Evolutionary conservation across 495 filamentous ascomycete genomes (phyloP).

Genomic region (Penicillium odoratum): DNA sequence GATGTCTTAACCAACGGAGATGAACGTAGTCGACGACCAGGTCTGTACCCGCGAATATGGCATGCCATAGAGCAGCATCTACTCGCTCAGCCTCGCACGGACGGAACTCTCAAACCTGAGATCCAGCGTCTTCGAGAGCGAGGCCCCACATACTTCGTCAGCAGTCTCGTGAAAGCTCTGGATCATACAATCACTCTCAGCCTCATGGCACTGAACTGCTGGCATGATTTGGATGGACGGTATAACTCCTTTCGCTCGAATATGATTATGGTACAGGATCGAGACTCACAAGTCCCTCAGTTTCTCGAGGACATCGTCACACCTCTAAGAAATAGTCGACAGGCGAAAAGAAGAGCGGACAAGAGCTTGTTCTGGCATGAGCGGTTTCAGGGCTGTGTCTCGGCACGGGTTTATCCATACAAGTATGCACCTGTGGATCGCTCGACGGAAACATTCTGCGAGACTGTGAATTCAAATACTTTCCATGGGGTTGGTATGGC

Average conservation of each 20-base stretch:
- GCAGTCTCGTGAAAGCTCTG: slow-evolving; percentile 24
- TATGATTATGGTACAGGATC: not conserved
- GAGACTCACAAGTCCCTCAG: slow-evolving; percentile 19
- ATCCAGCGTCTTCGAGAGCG: slow-evolving; percentile 17
- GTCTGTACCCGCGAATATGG: slow-evolving; percentile 30
- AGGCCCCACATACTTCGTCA: slow-evolving; percentile 29
- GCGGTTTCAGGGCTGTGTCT: slow-evolving; percentile 16
- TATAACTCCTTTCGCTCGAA: slow-evolving; percentile 16
- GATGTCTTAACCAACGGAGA: slow-evolving; percentile 25
- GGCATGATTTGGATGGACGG: slow-evolving; percentile 27
- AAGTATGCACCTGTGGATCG: slow-evolving; percentile 24
- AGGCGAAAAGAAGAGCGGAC: slow-evolving; percentile 3
- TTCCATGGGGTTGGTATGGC: slow-evolving; percentile 11
- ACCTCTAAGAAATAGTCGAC: not conserved
- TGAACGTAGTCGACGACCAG: slow-evolving; percentile 21
- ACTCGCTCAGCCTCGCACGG: slow-evolving; percentile 11
- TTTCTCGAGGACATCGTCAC: slow-evolving; percentile 7
- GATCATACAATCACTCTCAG: slow-evolving; percentile 31
- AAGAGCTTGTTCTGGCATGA: slow-evolving; percentile 25
- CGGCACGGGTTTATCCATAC: slow-evolving; percentile 28
- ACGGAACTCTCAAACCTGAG: slow-evolving; percentile 6
- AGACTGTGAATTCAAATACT: slow-evolving; percentile 15
- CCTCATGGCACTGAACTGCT: slow-evolving; percentile 27
- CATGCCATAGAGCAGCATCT: slow-evolving; percentile 37
- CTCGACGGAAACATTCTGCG: slow-evolving; percentile 6